These are phyloP conservation scores for Trichoderma sp. DNA, from an alignment of 2,329 filamentous ascomycete species.

Conservation along the genomic window DNA sequence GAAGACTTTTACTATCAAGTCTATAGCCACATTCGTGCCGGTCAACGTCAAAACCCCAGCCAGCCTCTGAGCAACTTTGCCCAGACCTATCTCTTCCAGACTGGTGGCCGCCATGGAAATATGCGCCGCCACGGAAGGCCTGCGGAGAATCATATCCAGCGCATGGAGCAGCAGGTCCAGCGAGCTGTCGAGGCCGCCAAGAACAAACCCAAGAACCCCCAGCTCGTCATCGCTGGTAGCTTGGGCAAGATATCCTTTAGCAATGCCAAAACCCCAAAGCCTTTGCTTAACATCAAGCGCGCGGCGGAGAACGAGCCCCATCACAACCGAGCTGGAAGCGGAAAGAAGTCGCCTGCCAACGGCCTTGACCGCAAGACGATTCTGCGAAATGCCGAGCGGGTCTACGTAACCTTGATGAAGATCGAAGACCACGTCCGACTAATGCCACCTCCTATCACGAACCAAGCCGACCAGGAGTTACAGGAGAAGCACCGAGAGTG, in stretches of 20 bases:
- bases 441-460: slow-evolving; percentile 65
- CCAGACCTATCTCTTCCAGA: slow-evolving; percentile 96
- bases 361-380: slow-evolving; percentile 79
- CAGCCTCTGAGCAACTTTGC: slow-evolving; percentile 96
- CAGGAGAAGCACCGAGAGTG: slow-evolving; percentile 78
- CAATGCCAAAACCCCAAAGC: slow-evolving; percentile 96
- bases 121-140: slow-evolving; percentile 75
- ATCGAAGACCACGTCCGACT: slow-evolving; percentile 90
- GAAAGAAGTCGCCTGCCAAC: slow-evolving; percentile 44
- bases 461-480: slow-evolving; percentile 61
- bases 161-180: slow-evolving; percentile 99
- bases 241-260: slow-evolving; percentile 98
- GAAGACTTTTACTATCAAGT: slow-evolving; percentile 99
- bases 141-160: slow-evolving; percentile 95
- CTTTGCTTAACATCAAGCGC: slow-evolving; percentile 92
- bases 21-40: slow-evolving; percentile 88
- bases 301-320: slow-evolving; percentile 63
- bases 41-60: slow-evolving; percentile 84
- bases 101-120: slow-evolving; percentile 76
- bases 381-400: slow-evolving; percentile 81
- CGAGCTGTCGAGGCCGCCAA: slow-evolving; percentile 96
- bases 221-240: slow-evolving; percentile 93
- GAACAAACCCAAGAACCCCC: slow-evolving; percentile 95
- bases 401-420: slow-evolving; percentile 86
- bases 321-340: slow-evolving; percentile 51